Evolutionary conservation across 441 rosid species (phyloP).

Genomic region (Kokia cookei): DNA sequence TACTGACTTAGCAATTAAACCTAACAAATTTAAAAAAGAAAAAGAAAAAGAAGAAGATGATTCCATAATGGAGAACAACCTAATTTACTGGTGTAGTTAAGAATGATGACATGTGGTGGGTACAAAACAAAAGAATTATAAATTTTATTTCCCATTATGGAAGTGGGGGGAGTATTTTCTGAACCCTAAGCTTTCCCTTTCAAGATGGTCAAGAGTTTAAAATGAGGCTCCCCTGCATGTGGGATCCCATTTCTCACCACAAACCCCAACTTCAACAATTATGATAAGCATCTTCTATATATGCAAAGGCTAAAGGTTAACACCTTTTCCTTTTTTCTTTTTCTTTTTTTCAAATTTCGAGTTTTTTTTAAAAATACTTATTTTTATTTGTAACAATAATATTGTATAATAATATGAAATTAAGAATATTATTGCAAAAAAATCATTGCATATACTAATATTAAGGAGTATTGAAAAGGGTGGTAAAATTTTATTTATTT

Average conservation of each 20-base stretch:
- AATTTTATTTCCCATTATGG: slow-evolving; percentile 26
- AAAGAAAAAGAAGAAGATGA: background rate
- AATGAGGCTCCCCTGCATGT: background rate
- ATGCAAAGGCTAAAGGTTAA: background rate
- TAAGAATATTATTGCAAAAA: no score
- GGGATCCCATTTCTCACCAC: slow-evolving; percentile 6
- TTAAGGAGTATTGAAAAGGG: no score
- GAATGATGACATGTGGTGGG: slow-evolving; percentile 12
- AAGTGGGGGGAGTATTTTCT: slow-evolving; percentile 22
- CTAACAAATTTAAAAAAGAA: no score
- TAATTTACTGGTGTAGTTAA: background rate
- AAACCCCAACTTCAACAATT: slow-evolving; percentile 7
- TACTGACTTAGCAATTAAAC: background rate
- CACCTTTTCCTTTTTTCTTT: background rate
- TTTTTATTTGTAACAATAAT: no score
- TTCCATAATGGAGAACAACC: background rate
- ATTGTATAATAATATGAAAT: no score
- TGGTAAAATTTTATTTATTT: no score
- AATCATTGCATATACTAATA: no score
- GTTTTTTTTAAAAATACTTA: no score
- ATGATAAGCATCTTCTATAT: slow-evolving; percentile 9
- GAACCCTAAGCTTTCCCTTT: slow-evolving; percentile 22
- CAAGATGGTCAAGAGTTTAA: slow-evolving; percentile 5
- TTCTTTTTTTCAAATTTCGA: background rate
- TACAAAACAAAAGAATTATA: background rate